These are phyloP conservation scores for Ganoderma boninense DNA, from an alignment of 1,284 basidiomycete species.

Conservation along the genomic window DNA sequence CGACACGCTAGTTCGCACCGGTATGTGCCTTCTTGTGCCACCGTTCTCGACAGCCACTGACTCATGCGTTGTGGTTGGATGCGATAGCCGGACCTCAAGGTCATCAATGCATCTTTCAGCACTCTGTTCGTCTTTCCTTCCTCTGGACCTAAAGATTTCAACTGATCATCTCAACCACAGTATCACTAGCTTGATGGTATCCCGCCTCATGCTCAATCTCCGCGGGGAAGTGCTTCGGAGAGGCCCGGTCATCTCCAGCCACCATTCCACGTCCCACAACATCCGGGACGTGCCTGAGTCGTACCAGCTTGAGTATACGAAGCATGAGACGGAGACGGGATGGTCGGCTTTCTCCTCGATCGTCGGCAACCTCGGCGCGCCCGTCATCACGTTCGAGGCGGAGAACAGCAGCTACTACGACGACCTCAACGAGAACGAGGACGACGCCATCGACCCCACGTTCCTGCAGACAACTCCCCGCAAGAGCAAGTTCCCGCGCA, in stretches of 20 bases:
- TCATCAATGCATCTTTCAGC: conserved; percentile 40
- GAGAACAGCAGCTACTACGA: conserved; percentile 22
- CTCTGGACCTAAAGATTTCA: not conserved
- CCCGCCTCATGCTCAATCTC: conserved; percentile 40
- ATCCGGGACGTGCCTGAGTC: conserved; percentile 10
- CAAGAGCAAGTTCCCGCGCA: not conserved
- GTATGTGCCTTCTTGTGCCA: conserved; percentile 22
- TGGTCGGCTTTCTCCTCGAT: conserved; percentile 34
- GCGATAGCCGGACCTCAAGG: conserved; percentile 37
- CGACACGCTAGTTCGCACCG: conserved; percentile 27
- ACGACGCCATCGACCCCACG: conserved; percentile 1
- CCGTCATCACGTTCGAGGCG: conserved; percentile 32
- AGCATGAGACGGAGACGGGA: conserved; percentile 12
- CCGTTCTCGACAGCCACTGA: conserved; percentile 8
- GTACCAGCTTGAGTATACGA: conserved; percentile 17
- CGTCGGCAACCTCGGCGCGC: conserved; percentile 38
- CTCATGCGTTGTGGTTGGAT: not conserved
- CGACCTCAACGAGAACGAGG: conserved; percentile 22
- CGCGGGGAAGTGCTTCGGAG: conserved; percentile 33
- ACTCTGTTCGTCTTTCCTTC: conserved; percentile 28
- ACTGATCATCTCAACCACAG: conserved; percentile 15
- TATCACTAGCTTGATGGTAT: conserved; percentile 40
- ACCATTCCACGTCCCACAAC: conserved; percentile 11
- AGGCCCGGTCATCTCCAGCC: conserved; percentile 23
- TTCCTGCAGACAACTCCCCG: not conserved